Evolutionary conservation across 1,284 basidiomycete species (phyloP).

Genomic region (Cryptococcus wingfieldii): DNA sequence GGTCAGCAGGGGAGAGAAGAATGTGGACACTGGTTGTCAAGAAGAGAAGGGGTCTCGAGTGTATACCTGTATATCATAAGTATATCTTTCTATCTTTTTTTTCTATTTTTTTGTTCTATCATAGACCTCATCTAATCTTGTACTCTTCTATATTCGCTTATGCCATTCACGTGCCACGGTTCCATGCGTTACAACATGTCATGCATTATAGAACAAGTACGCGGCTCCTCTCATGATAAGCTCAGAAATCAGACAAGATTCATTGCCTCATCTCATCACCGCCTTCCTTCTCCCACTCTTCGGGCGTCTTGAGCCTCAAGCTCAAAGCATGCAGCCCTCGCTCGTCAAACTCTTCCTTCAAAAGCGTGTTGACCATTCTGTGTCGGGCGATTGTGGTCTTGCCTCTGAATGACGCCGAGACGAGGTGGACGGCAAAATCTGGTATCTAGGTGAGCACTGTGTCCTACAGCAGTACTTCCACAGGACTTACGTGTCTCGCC

Average conservation of each 20-base stretch:
- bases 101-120: background rate
- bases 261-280: constrained; percentile 16
- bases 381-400: constrained; percentile 47
- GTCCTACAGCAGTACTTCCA: background rate
- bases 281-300: constrained; percentile 45
- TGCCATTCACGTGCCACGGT: background rate
- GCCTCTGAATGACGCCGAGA: constrained; percentile 40
- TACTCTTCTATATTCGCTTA: background rate
- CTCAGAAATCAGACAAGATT: too few species aligned
- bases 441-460: background rate
- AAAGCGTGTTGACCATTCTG: constrained; percentile 45
- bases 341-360: constrained; percentile 48
- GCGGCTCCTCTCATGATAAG: too few species aligned
- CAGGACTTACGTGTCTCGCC: constrained; percentile 47
- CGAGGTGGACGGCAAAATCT: constrained; percentile 50
- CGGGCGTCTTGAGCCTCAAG: constrained; percentile 45
- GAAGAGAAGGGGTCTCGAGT: background rate
- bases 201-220: background rate
- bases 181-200: background rate
- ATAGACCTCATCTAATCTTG: background rate
- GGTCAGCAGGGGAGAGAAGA: too few species aligned
- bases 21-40: background rate
- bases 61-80: background rate
- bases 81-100: background rate
- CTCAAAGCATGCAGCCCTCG: constrained; percentile 49